Evolutionary conservation across 75 land plant genomes (phyloP), one percentile per base, ranked within the genome.

Genomic region (Pinus albicaulis): DNA sequence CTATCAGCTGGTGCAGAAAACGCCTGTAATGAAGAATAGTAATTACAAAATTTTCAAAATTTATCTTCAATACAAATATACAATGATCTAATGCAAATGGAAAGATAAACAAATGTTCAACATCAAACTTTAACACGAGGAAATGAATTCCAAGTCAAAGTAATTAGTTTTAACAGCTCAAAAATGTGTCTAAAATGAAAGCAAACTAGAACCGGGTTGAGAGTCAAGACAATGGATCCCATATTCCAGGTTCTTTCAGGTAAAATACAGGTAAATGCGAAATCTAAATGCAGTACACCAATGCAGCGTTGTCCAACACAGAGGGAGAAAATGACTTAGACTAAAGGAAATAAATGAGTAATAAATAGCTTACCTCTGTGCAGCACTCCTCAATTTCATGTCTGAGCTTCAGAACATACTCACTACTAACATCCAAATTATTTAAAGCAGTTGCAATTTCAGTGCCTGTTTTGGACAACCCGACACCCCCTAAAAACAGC

Each of bases 311-410:
- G 3, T 2, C 26, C 36, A 16, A 63, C 66, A 13, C 26, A 63
- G 16, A 63, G 66, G 36, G 19, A 28, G 36, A 38, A 14, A 15
- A 63, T 13, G 38, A 15, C 15, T 31, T 3, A 63, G 34, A 63
- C 28, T 63, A 25, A 63, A 63, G 5, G 16, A 17, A 63, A 15
- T 48, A 48, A 48, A 48, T 48, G 10, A 41, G 75, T 7, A 68
- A 16, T 19, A 55, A 15, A 62, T 59, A 13, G 60, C 86, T 79
- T 25, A 95, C 96, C 96, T 93, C 91, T 55, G 80, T 78, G 79
- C 94, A 91, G 57, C 89, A 89, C 79, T 96, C 96, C 76, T 96
- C 99, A 78, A 96, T 90, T 79, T 96, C 96, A 74, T 88, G 89
- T 59, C 82, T 77, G 20, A 96, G 85, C 72, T 95, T 90, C 56